Percentiles rank a stretch among this genome's conserved stretches.
Conservation (phyloP, 1,284 basidiomycete genomes). For the Boletus sp. region DNA sequence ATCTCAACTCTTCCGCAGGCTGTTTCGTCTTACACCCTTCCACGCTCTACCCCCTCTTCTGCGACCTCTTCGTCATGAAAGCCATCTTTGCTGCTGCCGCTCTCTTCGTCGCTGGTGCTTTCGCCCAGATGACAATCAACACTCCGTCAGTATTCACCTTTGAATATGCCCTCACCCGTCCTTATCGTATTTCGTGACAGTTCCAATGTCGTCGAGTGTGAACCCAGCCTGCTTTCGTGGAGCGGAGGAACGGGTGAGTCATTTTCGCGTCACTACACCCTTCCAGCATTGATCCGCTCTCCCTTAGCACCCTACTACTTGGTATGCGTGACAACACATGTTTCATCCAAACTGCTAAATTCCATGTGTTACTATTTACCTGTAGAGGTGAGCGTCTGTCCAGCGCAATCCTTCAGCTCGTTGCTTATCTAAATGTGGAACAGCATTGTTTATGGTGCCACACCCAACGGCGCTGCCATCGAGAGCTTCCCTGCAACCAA, state of each 20-base stretch:
- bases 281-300: slow-evolving; percentile 2
- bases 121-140: slow-evolving; percentile 48
- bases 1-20: slow-evolving; percentile 20
- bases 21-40: slow-evolving; percentile 4
- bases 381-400: slow-evolving; percentile 24
- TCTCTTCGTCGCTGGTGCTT: slow-evolving; percentile 39
- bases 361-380: background rate
- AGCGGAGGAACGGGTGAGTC: slow-evolving; percentile 49
- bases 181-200: slow-evolving; percentile 12
- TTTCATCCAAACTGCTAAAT: slow-evolving; percentile 2
- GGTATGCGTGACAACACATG: slow-evolving; percentile 38
- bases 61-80: slow-evolving; percentile 42
- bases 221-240: slow-evolving; percentile 51
- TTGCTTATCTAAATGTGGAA: background rate
- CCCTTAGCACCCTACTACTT: slow-evolving; percentile 49
- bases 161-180: background rate
- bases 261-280: background rate
- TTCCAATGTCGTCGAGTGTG: slow-evolving; percentile 45
- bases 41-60: background rate
- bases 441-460: slow-evolving; percentile 45
- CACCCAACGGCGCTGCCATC: slow-evolving; percentile 39
- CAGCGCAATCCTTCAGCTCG: too few relatives aligned
- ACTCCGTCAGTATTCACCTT: slow-evolving; percentile 53
- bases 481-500: slow-evolving; percentile 37
- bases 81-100: slow-evolving; percentile 38